Percentiles rank a stretch among this genome's conserved stretches.
phyloP scores from a whole-genome alignment of 768 basidiomycete species.

The Termitomyces sp. region DNA sequence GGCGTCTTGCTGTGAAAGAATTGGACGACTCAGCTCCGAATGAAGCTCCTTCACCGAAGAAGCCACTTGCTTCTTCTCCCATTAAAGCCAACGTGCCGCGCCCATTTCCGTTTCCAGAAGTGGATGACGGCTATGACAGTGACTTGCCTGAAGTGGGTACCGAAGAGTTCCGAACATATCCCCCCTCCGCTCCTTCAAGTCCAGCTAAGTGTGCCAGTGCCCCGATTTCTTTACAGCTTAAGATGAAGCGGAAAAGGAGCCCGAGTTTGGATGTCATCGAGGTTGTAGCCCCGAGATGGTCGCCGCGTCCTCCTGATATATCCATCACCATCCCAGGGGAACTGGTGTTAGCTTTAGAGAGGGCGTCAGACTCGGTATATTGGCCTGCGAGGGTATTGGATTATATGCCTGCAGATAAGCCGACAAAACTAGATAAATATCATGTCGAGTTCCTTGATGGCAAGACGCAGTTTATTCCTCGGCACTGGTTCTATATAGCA shows the following conservation, averaged over 20 bases:
- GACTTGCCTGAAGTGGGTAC: slow-evolving; percentile 33
- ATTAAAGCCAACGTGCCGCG: background rate
- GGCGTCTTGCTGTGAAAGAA: slow-evolving; percentile 42
- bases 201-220: slow-evolving; percentile 4
- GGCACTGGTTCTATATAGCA: slow-evolving; percentile 51
- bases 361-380: slow-evolving; percentile 29
- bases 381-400: slow-evolving; percentile 65
- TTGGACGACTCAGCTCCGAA: slow-evolving; percentile 18
- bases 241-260: slow-evolving; percentile 22
- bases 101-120: background rate
- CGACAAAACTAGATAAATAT: slow-evolving; percentile 37
- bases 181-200: slow-evolving; percentile 7
- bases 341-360: slow-evolving; percentile 48
- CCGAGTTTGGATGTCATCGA: slow-evolving; percentile 9
- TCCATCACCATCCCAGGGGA: slow-evolving; percentile 62
- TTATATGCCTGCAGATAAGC: slow-evolving; percentile 38
- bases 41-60: background rate
- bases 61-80: background rate
- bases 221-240: slow-evolving; percentile 7
- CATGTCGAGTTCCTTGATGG: slow-evolving; percentile 56
- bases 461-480: slow-evolving; percentile 29
- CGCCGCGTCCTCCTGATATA: slow-evolving; percentile 40
- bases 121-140: slow-evolving; percentile 32
- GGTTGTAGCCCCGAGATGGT: slow-evolving; percentile 20
- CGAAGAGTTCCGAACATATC: slow-evolving; percentile 8